Conservation (phyloP, 106 monocot species). For the Amphibolis antarctica region DNA sequence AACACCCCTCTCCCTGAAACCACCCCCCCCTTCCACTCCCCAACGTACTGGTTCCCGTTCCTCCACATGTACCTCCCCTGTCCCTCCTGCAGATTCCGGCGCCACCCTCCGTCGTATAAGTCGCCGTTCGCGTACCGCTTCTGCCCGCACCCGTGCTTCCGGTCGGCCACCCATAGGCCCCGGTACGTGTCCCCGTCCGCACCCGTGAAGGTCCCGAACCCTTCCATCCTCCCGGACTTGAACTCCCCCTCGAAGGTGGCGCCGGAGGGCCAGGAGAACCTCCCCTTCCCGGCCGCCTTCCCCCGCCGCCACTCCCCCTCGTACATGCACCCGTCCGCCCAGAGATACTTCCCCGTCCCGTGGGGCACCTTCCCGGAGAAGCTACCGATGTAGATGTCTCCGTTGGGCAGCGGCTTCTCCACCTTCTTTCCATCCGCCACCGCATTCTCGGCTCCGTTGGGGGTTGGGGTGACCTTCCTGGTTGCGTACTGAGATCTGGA, state of each 20-base stretch:
- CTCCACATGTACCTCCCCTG: conserved; percentile 42
- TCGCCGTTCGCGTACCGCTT: conserved; percentile 51
- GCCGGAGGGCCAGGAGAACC: conserved; percentile 66
- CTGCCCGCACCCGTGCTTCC: conserved; percentile 36
- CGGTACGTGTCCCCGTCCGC: conserved; percentile 35
- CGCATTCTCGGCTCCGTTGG: not conserved
- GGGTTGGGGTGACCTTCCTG: conserved; percentile 11
- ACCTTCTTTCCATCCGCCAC: not conserved
- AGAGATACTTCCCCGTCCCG: conserved; percentile 50
- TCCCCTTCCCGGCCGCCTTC: conserved; percentile 35
- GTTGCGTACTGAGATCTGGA: conserved; percentile 11
- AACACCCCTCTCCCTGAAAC: conserved; percentile 31
- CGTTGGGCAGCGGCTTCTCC: conserved; percentile 30
- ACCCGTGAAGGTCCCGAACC: conserved; percentile 34
- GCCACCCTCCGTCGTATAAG: conserved; percentile 57
- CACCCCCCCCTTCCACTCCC: conserved; percentile 38
- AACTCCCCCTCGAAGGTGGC: conserved; percentile 59
- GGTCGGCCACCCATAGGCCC: conserved; percentile 33
- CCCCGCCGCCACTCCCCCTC: conserved; percentile 47
- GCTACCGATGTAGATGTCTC: conserved; percentile 40
- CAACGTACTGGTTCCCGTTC: conserved; percentile 43
- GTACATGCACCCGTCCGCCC: conserved; percentile 63
- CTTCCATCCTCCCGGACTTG: conserved; percentile 38
- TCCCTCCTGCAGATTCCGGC: conserved; percentile 31
- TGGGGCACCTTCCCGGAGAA: conserved; percentile 24